Evolutionary conservation across 805 yeast genomes (phyloP), one percentile per base, ranked within the genome.

Genomic region (Wickerhamomyces chambardii): DNA sequence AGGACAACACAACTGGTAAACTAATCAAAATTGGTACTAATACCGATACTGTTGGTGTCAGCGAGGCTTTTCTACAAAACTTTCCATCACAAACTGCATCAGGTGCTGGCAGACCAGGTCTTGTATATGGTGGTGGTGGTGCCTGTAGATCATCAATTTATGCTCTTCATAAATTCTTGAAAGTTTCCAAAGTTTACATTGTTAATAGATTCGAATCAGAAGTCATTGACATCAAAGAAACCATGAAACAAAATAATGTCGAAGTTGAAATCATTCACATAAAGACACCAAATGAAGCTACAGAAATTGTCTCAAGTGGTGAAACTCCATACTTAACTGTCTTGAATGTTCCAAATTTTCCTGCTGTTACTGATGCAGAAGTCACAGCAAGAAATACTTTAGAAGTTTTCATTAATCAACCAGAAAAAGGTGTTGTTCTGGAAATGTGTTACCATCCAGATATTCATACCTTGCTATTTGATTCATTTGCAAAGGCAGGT

Each of bases 41-140:
- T 38, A 48, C 53, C 2, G 53, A 48, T 30, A 48, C 53, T 8
- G 44, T 48, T 9, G 53, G 53, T 15, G 47, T 48, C 31, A 35
- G 40, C 6, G 44, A 45, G 18, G 41, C 47, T 6, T 41, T 48
- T 17, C 6, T 39, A 4, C 46, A 42, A 33, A 47, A 44, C 35
- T 46, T 36, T 26, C 50, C 51, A 15, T n/a, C 24, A 6, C 50
- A 45, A 19, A 39, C 36, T 8, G 34, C 32, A 7, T n/a, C 24
- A 3, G 37, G 30, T 19, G 33, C 33, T 17, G 43, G 42, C 2
- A 15, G 33, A 11, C 51, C 53, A 4, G 53, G 53, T 11, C 28
- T 48, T 9, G 44, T 48, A 2, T 48, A 48, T 21, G 53, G 53
- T 22, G 53, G 50, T 29, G 53, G 53, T 34, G 53, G 53, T 36